Evolutionary conservation across 306 rosid genomes (phyloP).

Genomic region (Casuarina glauca): DNA sequence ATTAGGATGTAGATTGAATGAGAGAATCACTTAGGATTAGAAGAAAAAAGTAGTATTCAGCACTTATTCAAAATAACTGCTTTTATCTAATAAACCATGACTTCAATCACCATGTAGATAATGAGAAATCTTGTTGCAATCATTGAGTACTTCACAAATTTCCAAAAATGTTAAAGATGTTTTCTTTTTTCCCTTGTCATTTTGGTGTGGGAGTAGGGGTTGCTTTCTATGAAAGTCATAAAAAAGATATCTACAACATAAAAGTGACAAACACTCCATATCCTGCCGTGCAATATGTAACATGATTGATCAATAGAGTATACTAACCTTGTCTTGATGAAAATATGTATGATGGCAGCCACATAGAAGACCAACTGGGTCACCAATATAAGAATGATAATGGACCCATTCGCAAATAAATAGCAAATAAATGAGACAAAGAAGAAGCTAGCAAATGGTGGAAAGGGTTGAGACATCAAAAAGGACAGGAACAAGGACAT

Average conservation of each 20-base stretch:
- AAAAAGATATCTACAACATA: background rate
- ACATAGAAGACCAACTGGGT: slow-evolving; percentile 74
- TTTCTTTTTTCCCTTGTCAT: background rate
- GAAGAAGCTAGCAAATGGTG: slow-evolving; percentile 67
- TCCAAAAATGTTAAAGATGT: background rate
- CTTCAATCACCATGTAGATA: background rate
- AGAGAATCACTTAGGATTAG: background rate
- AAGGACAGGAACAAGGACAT: slow-evolving; percentile 60
- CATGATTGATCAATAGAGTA: slow-evolving; percentile 21
- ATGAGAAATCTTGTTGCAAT: background rate
- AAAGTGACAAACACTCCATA: slow-evolving; percentile 3
- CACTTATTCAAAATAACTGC: background rate
- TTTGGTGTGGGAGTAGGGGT: background rate
- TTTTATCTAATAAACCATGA: background rate
- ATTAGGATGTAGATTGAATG: background rate
- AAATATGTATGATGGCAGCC: slow-evolving; percentile 76
- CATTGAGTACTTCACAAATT: background rate
- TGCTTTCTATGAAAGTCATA: background rate
- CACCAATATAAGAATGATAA: slow-evolving; percentile 63
- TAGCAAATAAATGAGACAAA: slow-evolving; percentile 73
- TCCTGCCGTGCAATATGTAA: slow-evolving; percentile 15
- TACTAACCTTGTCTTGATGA: slow-evolving; percentile 81
- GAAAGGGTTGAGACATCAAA: slow-evolving; percentile 65
- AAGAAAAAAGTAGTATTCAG: background rate
- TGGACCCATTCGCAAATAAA: slow-evolving; percentile 71